Base-by-base conservation (phyloP, 768 basidiomycete genomes). In the Boletus tomentosulus region DNA sequence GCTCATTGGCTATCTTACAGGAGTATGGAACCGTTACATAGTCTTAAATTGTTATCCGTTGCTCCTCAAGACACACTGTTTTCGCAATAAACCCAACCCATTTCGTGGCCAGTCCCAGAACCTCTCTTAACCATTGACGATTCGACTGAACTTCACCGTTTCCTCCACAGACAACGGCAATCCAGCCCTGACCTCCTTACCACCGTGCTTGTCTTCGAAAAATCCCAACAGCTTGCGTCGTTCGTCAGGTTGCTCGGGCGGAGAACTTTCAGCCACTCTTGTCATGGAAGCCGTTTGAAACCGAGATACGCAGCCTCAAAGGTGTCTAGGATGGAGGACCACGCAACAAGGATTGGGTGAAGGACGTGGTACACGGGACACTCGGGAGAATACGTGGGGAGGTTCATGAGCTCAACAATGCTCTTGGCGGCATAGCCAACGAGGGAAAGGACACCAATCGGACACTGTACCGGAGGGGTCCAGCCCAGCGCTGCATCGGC, bases 401-500 rank as follows among this genome's bases (percentile, higher is more conserved):
- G 47, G 1, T 44, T 48, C 3, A 78, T 68, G 49, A 83, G 70
- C 53, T 83, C 79, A 35, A 70, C 58, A 56, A 83, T 78, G 11
- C 72, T 73, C 34, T 67, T 67, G 8, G 74, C 81, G 2, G 81
- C 80, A 48, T 69, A 72, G 66, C 19, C 19, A 19, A 19, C 19
- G 19, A 19, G 19, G 19, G 19, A 19, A 19, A 19, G 19, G 19
- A 19, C 19, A 19, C 19, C 19, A 19, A 19, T 19, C 19, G 19
- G 19, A 19, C 19, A 19, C 19, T 19, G 19, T 19, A 19, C 19
- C 19, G 19, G 19, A 1, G 19, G 19, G 19, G 19, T 19, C 19
- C 19, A 19, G 19, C 19, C 19, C 19, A 19, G 19, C 19, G 19
- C 19, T 19, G 19, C 19, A 19, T 19, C 19, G 19, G 19, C 19